phyloP scores from a whole-genome alignment of 163 green algal species.

The Chlorella variabilis region DNA sequence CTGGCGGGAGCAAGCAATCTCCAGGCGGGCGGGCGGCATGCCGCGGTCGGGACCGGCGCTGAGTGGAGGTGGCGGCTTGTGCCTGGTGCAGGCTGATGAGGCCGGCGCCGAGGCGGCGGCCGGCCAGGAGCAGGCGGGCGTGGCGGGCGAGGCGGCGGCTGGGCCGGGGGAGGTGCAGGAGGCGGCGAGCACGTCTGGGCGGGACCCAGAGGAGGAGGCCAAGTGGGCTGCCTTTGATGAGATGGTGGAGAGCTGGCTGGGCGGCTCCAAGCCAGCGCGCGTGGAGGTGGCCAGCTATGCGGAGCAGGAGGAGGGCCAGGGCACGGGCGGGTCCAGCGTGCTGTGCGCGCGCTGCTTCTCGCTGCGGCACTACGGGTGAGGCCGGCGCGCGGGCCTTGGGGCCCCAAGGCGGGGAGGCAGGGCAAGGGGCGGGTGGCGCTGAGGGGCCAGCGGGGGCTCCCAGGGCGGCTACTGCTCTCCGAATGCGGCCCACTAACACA shows the following conservation, averaged over 20 bases:
- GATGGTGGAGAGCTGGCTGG: slow-evolving; percentile 43
- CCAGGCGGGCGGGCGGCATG: background rate
- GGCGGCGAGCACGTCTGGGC: background rate
- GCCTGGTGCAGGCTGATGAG: no score
- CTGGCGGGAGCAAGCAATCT: no score
- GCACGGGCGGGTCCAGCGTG: slow-evolving; percentile 40
- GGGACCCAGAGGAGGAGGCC: slow-evolving; percentile 23
- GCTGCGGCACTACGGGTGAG: slow-evolving; percentile 81
- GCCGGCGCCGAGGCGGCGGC: background rate
- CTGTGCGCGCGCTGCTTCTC: slow-evolving; percentile 90
- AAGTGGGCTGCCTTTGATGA: slow-evolving; percentile 35
- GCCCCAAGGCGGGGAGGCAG: no score
- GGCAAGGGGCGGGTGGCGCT: no score
- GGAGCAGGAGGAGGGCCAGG: slow-evolving; percentile 26
- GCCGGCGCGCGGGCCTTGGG: no score
- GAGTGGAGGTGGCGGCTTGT: background rate
- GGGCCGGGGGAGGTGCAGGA: slow-evolving; percentile 1
- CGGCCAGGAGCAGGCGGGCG: background rate
- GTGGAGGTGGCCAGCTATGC: slow-evolving; percentile 12
- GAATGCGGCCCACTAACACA: no score
- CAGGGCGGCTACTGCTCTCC: no score
- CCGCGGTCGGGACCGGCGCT: background rate
- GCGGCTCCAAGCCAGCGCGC: background rate
- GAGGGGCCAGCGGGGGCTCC: no score
- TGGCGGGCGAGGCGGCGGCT: background rate